Conservation (phyloP, 768 basidiomycete genomes). For the Sporobolomyces pararoseus region DNA sequence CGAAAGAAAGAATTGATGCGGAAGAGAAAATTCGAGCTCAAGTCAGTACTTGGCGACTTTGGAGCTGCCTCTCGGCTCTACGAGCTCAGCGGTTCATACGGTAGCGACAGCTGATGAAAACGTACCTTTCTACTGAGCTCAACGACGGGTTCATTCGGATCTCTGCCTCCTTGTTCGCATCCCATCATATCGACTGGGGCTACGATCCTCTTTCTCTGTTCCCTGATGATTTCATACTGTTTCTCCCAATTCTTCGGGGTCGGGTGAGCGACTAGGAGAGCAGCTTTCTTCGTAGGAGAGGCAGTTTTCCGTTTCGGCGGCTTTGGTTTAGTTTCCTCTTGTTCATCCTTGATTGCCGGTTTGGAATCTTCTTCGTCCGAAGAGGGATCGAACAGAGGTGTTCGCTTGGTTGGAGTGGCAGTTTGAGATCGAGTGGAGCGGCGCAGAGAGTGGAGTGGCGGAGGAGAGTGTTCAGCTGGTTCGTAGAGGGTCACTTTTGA, state of each 20-base stretch:
- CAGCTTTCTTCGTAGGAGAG: conserved; percentile 53
- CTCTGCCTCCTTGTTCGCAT: conserved; percentile 65
- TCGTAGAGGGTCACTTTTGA: conserved; percentile 25
- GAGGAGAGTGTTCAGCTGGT: not conserved
- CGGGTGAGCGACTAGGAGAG: conserved; percentile 62
- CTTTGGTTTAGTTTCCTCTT: not conserved
- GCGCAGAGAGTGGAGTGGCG: not conserved
- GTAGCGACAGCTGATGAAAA: not conserved
- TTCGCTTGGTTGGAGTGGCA: not conserved
- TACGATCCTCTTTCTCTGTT: conserved; percentile 50
- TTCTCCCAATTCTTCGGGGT: conserved; percentile 66
- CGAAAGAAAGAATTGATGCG: too few species aligned
- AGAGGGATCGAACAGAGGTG: not conserved
- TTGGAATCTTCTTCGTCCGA: not conserved
- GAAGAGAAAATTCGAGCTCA: not conserved
- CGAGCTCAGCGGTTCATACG: too few species aligned
- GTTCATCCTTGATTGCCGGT: not conserved
- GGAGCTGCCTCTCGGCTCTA: too few species aligned
- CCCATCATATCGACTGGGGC: conserved; percentile 95
- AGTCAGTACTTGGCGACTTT: too few species aligned
- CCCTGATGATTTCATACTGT: conserved; percentile 56
- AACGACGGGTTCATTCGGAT: conserved; percentile 55
- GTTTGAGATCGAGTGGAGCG: not conserved
- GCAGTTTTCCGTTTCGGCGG: too few species aligned
- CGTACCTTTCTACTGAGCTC: conserved; percentile 57